Evolutionary conservation across 2,329 filamentous ascomycete species (phyloP).

Genomic region (Lasiodiplodia sp.): DNA sequence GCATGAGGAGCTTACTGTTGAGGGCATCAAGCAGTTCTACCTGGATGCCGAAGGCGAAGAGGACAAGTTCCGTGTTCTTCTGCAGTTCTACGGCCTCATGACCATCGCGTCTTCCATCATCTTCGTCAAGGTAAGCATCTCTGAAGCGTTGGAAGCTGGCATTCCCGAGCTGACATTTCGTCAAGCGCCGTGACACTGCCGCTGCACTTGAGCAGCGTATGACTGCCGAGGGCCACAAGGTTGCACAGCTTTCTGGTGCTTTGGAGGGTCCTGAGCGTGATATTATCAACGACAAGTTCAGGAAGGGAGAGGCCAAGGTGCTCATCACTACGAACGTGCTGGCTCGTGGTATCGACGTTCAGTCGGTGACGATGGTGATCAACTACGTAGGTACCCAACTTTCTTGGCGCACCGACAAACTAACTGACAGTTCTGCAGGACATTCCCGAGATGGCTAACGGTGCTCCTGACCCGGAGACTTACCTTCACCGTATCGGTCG

Average conservation of each 20-base stretch:
- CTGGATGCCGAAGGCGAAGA: conserved; percentile 86
- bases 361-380: conserved; percentile 96
- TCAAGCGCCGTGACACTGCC: conserved; percentile 77
- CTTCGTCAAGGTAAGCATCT: conserved; percentile 80
- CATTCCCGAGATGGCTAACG: conserved; percentile 63
- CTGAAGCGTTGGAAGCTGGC: neutral
- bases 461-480: conserved; percentile 85
- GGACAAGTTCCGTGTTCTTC: conserved; percentile 86
- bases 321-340: conserved; percentile 98
- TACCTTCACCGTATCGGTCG: conserved; percentile 98
- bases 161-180: conserved; percentile 51
- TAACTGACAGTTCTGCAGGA: conserved; percentile 58
- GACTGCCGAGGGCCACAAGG: conserved; percentile 87
- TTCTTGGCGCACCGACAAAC: neutral
- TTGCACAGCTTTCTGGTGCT: conserved; percentile 87
- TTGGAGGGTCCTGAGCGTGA: conserved; percentile 87
- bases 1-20: conserved; percentile 91
- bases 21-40: conserved; percentile 97
- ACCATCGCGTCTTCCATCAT: conserved; percentile 98
- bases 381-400: conserved; percentile 72
- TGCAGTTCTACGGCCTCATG: conserved; percentile 94
- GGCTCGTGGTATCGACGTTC: conserved; percentile 90
- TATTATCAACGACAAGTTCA: conserved; percentile 83
- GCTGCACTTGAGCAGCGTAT: conserved; percentile 85
- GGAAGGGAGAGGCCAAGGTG: conserved; percentile 86